Conservation (phyloP, 2,329 filamentous ascomycete species). For the Plectosphaerella sp. region DNA sequence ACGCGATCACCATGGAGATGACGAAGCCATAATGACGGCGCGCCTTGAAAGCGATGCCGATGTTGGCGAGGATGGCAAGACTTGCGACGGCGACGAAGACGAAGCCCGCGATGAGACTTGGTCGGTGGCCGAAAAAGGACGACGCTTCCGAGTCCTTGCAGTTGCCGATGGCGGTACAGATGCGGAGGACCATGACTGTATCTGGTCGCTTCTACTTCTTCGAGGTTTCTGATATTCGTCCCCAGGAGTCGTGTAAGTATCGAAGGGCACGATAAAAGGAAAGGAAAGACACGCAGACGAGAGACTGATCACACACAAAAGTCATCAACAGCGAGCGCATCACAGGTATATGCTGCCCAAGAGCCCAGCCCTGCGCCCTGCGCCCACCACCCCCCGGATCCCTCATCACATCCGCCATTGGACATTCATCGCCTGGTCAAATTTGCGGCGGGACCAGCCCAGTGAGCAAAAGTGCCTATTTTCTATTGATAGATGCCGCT, state of each 20-base stretch:
- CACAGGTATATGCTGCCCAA: too few species aligned
- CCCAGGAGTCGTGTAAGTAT: too few species aligned
- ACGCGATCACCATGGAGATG: constrained; percentile 16
- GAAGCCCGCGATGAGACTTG: constrained; percentile 7
- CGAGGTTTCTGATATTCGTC: too few species aligned
- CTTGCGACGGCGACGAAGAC: constrained; percentile 16
- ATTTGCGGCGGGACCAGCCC: too few species aligned
- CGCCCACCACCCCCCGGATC: too few species aligned
- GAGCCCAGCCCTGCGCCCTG: too few species aligned
- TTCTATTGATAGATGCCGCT: neutral
- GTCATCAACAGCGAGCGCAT: too few species aligned
- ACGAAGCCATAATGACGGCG: constrained; percentile 14
- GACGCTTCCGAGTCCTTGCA: neutral
- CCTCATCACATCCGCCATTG: too few species aligned
- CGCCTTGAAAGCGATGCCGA: constrained; percentile 11
- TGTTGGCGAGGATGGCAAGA: constrained; percentile 11
- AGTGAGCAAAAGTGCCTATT: neutral
- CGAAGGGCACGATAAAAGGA: too few species aligned
- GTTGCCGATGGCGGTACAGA: neutral
- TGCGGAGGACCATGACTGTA: neutral
- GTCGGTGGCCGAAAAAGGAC: constrained; percentile 17
- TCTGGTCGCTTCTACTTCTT: neutral
- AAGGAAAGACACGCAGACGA: too few species aligned
- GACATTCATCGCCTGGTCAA: too few species aligned
- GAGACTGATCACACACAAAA: too few species aligned